Base-by-base conservation (phyloP, 768 basidiomycete species). In the Glaciozyma antarctica region DNA sequence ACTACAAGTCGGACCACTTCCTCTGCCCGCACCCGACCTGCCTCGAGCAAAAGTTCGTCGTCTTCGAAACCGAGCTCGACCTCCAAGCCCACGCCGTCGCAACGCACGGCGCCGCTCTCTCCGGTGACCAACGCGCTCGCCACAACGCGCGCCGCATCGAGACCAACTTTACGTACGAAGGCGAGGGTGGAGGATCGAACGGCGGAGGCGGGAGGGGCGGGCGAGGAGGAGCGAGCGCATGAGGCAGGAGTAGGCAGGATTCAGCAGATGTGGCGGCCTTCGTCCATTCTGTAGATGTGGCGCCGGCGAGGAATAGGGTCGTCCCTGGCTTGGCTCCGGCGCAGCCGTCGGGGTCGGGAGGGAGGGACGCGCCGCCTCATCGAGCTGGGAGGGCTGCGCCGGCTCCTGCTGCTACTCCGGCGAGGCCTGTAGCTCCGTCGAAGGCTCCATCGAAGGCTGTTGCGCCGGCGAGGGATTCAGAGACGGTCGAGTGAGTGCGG, bases 41-140 rank as follows among this genome's bases (percentile, higher is more conserved):
- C 73, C 83, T 86, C 53, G 85, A 84, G 8, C 86, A 84, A 72
- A 97, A 95, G 77, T 99, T 99, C 69, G 88, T 98, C 66, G 95
- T 98, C 17, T 98, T 98, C 76, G 84, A 84, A 48, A 86, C 86
- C 5, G 81, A 83, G 19, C 78, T 99, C 16, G 95, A 99, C 75
- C 83, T 97, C 45, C 85, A 91, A 76, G 94, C 86, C 0, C 95
- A 99, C 75, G 86, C 87, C 78, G 86, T 97, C 15, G 85, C 88
- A 60, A 86, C 84, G 60, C 90, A 93, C 66, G 87, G 85, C 13
- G 82, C 66, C 44, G n/a, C 61, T 28, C 56, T 41, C 56, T 26
- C 32, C 12, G 68, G 65, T 15, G 83, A 81, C 21, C 76, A 87
- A 3, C 80, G 83, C 21, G 87, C 87, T 71, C 83, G 82, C 70